A percentile compares a stretch with the other conserved stretches of the same genome.
Evolutionary conservation across 2,329 filamentous ascomycete species (phyloP).

Genomic region (Aspergillus sp.): DNA sequence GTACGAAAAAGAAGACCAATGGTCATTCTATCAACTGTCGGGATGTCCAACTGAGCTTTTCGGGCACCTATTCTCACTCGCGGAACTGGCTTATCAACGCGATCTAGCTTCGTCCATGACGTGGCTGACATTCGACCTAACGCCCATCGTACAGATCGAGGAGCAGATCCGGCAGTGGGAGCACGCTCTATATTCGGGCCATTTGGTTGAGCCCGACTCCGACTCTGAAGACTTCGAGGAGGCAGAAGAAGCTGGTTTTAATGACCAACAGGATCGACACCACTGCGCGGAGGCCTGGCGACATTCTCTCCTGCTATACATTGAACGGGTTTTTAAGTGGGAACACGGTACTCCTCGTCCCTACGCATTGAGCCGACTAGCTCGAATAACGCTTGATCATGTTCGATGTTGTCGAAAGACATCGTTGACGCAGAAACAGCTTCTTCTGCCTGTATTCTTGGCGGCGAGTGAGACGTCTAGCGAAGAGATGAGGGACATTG

Average conservation of each 20-base stretch:
- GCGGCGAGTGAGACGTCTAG: constrained; percentile 30
- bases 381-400: constrained; percentile 31
- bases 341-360: constrained; percentile 1
- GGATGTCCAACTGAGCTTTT: constrained; percentile 34
- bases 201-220: not conserved
- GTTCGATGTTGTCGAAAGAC: constrained; percentile 29
- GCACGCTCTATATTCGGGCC: not conserved
- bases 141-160: not conserved
- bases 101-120: constrained; percentile 29
- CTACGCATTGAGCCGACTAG: constrained; percentile 12
- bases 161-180: not conserved
- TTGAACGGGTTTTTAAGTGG: not conserved
- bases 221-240: not conserved
- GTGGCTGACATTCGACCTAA: constrained; percentile 19
- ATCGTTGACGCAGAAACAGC: constrained; percentile 36
- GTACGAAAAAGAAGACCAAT: constrained; percentile 19
- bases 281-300: constrained; percentile 7
- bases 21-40: constrained; percentile 34
- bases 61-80: constrained; percentile 27
- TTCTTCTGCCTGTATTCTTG: constrained; percentile 39
- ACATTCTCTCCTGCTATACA: not conserved
- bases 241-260: not conserved
- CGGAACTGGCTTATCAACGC: constrained; percentile 29
- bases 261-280: constrained; percentile 1
- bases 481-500: constrained; percentile 20